These are phyloP conservation scores for Carallia pectinifolia DNA, from an alignment of 345 rosid species.

Conservation along the genomic window DNA sequence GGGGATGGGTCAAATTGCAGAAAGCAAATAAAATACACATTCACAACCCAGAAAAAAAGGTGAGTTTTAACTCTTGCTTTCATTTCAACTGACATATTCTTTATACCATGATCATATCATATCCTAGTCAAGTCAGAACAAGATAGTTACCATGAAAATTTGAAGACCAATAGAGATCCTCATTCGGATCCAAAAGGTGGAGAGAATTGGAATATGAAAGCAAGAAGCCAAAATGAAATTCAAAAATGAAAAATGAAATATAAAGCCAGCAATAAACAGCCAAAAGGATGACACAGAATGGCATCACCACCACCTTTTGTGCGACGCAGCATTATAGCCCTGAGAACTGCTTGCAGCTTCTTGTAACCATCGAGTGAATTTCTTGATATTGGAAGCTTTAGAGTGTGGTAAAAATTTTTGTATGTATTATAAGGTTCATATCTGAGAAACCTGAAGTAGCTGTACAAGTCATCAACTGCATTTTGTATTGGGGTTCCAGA, in stretches of 20 bases:
- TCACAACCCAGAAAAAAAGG: too few species aligned
- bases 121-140: too few species aligned
- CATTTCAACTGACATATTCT: too few species aligned
- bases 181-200: not conserved
- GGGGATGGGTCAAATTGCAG: too few species aligned
- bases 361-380: conserved; percentile 74
- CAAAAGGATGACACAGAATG: conserved; percentile 14
- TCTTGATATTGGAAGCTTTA: conserved; percentile 73
- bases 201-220: too few species aligned
- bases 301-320: conserved; percentile 86
- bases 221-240: not conserved
- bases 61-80: too few species aligned
- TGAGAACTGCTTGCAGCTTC: conserved; percentile 86
- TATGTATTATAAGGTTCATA: conserved; percentile 78
- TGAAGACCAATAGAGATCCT: not conserved
- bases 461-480: conserved; percentile 82
- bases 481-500: conserved; percentile 99
- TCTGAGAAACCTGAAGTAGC: conserved; percentile 93
- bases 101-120: too few species aligned
- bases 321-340: conserved; percentile 94
- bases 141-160: too few species aligned
- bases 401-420: conserved; percentile 55
- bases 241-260: not conserved
- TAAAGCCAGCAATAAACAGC: conserved; percentile 1
- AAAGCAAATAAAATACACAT: too few species aligned